phyloP scores from a whole-genome alignment of 345 rosid genomes.

The Arabidopsis suecica region DNA sequence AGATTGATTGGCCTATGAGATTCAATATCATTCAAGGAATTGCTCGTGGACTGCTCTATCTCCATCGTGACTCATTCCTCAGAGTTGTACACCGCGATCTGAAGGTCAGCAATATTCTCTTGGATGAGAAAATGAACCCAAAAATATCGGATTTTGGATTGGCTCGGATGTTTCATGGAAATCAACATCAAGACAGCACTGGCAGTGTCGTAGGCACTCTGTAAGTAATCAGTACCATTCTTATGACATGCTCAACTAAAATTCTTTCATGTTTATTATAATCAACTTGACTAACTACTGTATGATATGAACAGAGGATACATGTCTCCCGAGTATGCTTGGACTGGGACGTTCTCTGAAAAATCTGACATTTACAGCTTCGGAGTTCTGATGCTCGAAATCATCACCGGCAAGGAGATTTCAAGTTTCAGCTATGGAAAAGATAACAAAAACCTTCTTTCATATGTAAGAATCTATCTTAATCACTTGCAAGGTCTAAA shows the following conservation, averaged over 20 bases:
- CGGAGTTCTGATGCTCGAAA: slow-evolving; percentile 51
- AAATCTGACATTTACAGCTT: slow-evolving; percentile 64
- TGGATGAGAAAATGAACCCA: slow-evolving; percentile 44
- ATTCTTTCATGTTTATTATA: not conserved
- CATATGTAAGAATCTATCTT: slow-evolving; percentile 37
- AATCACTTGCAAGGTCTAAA: not conserved
- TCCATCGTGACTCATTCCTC: slow-evolving; percentile 39
- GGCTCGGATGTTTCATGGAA: slow-evolving; percentile 36
- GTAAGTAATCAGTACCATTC: slow-evolving; percentile 30
- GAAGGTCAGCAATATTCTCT: slow-evolving; percentile 43
- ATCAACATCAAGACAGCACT: slow-evolving; percentile 38
- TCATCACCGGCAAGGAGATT: slow-evolving; percentile 42
- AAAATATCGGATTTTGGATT: slow-evolving; percentile 47
- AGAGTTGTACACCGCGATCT: slow-evolving; percentile 44
- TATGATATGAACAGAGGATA: slow-evolving; percentile 40
- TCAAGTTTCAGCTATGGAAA: slow-evolving; percentile 41
- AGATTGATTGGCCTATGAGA: slow-evolving; percentile 40
- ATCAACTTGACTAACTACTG: slow-evolving; percentile 9
- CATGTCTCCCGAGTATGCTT: slow-evolving; percentile 63
- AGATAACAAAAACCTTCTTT: slow-evolving; percentile 39
- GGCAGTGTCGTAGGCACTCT: slow-evolving; percentile 41
- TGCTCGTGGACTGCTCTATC: slow-evolving; percentile 44
- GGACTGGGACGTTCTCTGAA: slow-evolving; percentile 54
- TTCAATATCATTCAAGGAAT: slow-evolving; percentile 43
- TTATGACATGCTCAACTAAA: slow-evolving; percentile 4